A percentile compares a stretch with the other conserved stretches of the same genome.
Conservation (phyloP, 208 protist species). For the Cochliopodium minus region DNA sequence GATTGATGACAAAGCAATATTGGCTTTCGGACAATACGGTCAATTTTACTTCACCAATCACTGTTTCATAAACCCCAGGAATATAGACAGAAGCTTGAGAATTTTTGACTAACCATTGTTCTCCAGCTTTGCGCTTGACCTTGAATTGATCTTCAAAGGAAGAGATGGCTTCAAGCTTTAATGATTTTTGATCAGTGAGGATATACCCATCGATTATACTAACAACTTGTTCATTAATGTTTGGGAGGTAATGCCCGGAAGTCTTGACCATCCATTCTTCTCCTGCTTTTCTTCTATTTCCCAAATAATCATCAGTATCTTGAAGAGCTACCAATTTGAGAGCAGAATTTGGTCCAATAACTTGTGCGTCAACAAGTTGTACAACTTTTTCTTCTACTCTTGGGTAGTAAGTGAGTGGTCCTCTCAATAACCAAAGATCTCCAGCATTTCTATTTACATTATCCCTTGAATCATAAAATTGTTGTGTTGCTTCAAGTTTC, state of each 20-base stretch:
- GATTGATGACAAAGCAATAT: constrained; percentile 57
- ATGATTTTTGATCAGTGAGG: constrained; percentile 44
- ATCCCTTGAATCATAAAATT: no score
- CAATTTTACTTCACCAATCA: constrained; percentile 40
- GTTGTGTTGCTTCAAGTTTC: no score
- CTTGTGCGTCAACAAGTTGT: constrained; percentile 26
- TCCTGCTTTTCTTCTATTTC: constrained; percentile 33
- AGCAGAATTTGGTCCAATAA: constrained; percentile 39
- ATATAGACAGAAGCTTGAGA: no score
- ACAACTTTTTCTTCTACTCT: constrained; percentile 45
- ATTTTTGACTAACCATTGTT: no score
- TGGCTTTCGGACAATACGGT: constrained; percentile 58
- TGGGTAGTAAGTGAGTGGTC: constrained; percentile 40
- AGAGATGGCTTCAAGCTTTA: constrained; percentile 50
- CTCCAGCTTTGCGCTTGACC: constrained; percentile 33
- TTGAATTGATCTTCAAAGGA: constrained; percentile 32
- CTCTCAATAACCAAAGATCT: constrained; percentile 54
- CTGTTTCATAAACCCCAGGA: constrained; percentile 50
- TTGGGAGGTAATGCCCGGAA: constrained; percentile 43
- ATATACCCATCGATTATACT: constrained; percentile 42
- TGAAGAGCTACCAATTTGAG: constrained; percentile 38
- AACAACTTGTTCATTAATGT: constrained; percentile 51
- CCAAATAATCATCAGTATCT: constrained; percentile 37
- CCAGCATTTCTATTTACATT: no score
- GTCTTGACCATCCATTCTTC: constrained; percentile 61